A percentile compares a stretch with the other conserved stretches of the same genome.
These are phyloP conservation scores for Butyriboletus appendiculatus DNA, from an alignment of 1,284 basidiomycete species.

Conservation along the genomic window DNA sequence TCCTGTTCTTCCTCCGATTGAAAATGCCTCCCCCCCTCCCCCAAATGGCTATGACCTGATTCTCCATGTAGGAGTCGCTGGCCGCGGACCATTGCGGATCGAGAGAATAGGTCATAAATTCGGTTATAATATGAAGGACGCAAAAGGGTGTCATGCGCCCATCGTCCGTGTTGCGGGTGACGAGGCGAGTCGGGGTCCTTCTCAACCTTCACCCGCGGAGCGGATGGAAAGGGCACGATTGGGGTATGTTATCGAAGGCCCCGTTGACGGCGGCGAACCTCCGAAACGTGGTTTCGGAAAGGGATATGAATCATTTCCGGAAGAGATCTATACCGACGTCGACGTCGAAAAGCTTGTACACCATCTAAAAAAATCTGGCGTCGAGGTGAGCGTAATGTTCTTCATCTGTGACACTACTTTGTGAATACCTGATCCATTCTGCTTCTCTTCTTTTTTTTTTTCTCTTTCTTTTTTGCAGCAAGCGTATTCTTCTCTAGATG, in stretches of 20 bases:
- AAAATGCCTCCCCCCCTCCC: constrained; percentile 42
- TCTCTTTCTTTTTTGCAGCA: constrained; percentile 40
- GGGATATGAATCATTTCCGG: constrained; percentile 47
- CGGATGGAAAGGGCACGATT: constrained; percentile 37
- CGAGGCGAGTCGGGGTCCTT: constrained; percentile 18
- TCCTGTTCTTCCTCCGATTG: constrained; percentile 50
- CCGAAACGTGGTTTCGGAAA: constrained; percentile 52
- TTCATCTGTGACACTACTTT: neutral
- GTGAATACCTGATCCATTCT: constrained; percentile 11
- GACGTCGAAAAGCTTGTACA: constrained; percentile 53
- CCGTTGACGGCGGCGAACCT: constrained; percentile 31
- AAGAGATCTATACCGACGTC: constrained; percentile 49
- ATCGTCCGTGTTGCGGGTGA: constrained; percentile 41
- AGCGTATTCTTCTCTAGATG: constrained; percentile 72
- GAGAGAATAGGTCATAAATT: constrained; percentile 69
- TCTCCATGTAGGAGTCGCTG: constrained; percentile 71
- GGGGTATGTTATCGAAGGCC: constrained; percentile 30
- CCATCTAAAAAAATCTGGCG: constrained; percentile 56
- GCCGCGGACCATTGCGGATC: constrained; percentile 62
- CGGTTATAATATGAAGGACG: constrained; percentile 73
- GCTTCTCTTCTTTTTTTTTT: neutral
- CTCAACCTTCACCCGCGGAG: constrained; percentile 37
- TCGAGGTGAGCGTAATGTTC: constrained; percentile 49
- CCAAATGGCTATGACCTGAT: constrained; percentile 70
- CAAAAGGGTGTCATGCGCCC: constrained; percentile 57